Percentiles rank a stretch among this genome's conserved stretches.
These are phyloP conservation scores for Globisporangium nunn DNA, from an alignment of 352 stramenopile genomes.

Conservation along the genomic window DNA sequence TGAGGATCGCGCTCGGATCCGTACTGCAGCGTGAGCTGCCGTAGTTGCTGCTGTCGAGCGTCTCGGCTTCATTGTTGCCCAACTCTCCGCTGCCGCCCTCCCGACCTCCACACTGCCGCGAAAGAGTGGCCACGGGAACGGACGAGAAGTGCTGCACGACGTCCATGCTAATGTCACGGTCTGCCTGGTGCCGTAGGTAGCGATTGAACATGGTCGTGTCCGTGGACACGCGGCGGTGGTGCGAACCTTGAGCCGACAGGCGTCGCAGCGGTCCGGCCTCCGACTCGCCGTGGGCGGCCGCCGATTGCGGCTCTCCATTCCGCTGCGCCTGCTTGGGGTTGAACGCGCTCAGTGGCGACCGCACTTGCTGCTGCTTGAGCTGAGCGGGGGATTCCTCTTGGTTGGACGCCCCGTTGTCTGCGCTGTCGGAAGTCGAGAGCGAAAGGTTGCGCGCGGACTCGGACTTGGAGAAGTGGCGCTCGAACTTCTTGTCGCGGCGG, in stretches of 20 bases:
- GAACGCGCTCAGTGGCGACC: conserved; percentile 9
- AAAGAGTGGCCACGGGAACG: conserved; percentile 40
- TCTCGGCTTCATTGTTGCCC: conserved; percentile 13
- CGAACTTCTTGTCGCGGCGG: conserved; percentile 17
- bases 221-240: conserved; percentile 65
- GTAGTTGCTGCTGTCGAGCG: conserved; percentile 23
- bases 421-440: conserved; percentile 15
- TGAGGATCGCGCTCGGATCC: conserved; percentile 28
- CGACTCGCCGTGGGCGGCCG: conserved; percentile 19
- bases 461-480: conserved; percentile 18
- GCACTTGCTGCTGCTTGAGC: conserved; percentile 2
- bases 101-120: conserved; percentile 1
- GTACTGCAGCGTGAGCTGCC: conserved; percentile 18
- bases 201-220: conserved; percentile 65
- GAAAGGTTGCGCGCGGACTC: conserved; percentile 17
- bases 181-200: conserved; percentile 46
- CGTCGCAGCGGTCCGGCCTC: conserved; percentile 53
- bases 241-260: conserved; percentile 38
- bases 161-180: conserved; percentile 44
- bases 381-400: conserved; percentile 18
- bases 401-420: conserved; percentile 19
- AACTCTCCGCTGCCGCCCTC: not conserved
- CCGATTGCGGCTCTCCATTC: conserved; percentile 7
- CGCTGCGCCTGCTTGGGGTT: conserved; percentile 16
- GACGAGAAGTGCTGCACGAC: conserved; percentile 51